Base-by-base conservation (phyloP, 192 early-diverging fungal species). In the Jimgerdemannia lactiflua region DNA sequence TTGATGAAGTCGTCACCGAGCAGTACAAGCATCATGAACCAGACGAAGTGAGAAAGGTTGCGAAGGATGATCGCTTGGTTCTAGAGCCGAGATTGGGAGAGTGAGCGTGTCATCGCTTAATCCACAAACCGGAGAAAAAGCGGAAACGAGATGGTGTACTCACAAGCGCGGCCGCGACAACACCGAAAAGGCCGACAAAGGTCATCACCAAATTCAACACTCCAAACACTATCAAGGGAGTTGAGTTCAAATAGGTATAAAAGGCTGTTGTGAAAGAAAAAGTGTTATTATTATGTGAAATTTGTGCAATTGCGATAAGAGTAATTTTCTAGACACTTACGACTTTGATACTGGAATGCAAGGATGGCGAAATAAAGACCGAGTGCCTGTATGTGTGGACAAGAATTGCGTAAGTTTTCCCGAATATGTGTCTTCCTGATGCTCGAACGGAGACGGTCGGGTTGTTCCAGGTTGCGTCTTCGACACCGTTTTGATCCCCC, bases 161-260 rank as follows among this genome's bases (percentile, higher is more conserved):
- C 72, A 79, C 81, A 67, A 72, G 54, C 66, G 72, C 74, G 19
- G 79, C 39, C 17, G 70, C 64, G 69, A 74, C 74, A 14, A 83
- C 19, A 18, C 42, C 63, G 17, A 70, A 76, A 3, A 79, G 43
- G 40, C 77, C 65, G 4, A 64, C 63, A 4, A 83, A 17, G 20
- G 70, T 59, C 65, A 83, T 79, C 9, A 76, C 17, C 4, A 83
- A 64, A 39, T 75, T 77, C 11, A 83, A 64, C 17, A 69, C 20
- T 19, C 75, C 81, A 3, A 64, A 70, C 3, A 79, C 70, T 4
- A 79, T 71, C n/a, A 77, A 64, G 7, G 78, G 73, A 49, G 64
- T 71, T 20, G 65, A 20, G 69, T 83, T 65, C 44, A 83, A 39
- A 65, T 74, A 71, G 49, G 81, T 79, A 72, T 74, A 83, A 6